These are phyloP conservation scores for Ambrosiella cleistominuta DNA, from an alignment of 2,329 filamentous ascomycete genomes.

Conservation along the genomic window DNA sequence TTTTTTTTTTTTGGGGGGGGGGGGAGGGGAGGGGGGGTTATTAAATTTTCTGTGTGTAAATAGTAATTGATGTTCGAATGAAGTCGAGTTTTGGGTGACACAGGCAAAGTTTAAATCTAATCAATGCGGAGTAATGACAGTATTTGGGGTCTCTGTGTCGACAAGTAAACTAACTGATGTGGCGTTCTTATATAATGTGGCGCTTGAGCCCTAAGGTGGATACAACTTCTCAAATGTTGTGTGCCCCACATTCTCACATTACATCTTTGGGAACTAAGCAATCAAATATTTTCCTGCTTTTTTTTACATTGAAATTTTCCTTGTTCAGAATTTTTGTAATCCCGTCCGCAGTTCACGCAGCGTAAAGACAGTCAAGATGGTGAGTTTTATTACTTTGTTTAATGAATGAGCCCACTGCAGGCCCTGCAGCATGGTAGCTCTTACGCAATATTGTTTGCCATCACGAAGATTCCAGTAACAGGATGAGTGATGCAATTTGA, in stretches of 20 bases:
- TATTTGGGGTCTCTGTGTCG: no score
- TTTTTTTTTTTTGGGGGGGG: no score
- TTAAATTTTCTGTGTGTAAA: not conserved
- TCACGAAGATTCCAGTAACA: slow-evolving; percentile 1
- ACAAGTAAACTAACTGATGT: not conserved
- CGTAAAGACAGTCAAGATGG: slow-evolving; percentile 23
- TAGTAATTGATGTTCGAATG: not conserved
- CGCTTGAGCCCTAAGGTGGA: not conserved
- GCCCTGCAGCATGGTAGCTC: slow-evolving; percentile 5
- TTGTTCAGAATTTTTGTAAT: not conserved
- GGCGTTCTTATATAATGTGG: not conserved
- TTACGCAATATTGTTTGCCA: slow-evolving; percentile 3
- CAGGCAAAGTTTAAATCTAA: not conserved
- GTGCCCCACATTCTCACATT: not conserved
- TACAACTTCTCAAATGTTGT: not conserved
- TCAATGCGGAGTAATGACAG: no score
- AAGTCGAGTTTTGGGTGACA: not conserved
- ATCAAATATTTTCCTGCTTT: slow-evolving; percentile 6
- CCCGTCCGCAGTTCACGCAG: slow-evolving; percentile 7
- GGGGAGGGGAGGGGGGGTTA: not conserved
- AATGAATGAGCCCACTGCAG: slow-evolving; percentile 4
- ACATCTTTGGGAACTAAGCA: not conserved
- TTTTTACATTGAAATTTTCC: not conserved
- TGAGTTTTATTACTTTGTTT: slow-evolving; percentile 19
- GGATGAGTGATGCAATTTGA: slow-evolving; percentile 4